Percentiles rank a stretch among this genome's conserved stretches.
These are phyloP conservation scores for Didymella exigua DNA, from an alignment of 2,329 filamentous ascomycete genomes.

Conservation along the genomic window DNA sequence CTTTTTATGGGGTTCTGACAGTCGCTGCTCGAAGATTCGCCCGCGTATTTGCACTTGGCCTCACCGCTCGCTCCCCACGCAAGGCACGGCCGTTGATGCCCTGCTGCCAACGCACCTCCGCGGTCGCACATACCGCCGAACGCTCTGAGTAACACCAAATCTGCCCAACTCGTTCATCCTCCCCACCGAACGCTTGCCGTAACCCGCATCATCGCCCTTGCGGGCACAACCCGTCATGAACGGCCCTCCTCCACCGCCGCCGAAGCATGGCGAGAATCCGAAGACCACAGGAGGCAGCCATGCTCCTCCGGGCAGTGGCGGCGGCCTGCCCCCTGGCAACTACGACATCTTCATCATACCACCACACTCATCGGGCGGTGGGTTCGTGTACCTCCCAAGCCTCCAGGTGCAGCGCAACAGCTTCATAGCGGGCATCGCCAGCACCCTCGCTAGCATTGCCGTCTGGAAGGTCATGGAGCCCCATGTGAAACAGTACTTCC, in stretches of 20 bases:
- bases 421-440: conserved; percentile 85
- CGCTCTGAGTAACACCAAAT: conserved; percentile 7
- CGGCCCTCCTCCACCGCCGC: conserved; percentile 73
- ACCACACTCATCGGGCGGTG: conserved; percentile 83
- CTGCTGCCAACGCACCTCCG: conserved; percentile 31
- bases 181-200: conserved; percentile 19
- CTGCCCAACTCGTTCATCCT: background rate
- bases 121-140: conserved; percentile 18
- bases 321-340: conserved; percentile 80
- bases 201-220: conserved; percentile 29
- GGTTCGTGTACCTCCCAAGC: conserved; percentile 94
- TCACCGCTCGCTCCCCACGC: conserved; percentile 20
- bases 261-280: conserved; percentile 81
- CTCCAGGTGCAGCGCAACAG: conserved; percentile 85
- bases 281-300: conserved; percentile 56
- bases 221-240: conserved; percentile 43
- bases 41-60: background rate
- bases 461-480: conserved; percentile 77
- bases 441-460: conserved; percentile 73
- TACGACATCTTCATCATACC: conserved; percentile 98
- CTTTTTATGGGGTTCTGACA: conserved; percentile 19
- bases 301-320: conserved; percentile 32
- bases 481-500: conserved; percentile 74
- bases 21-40: conserved; percentile 9
- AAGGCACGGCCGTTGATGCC: conserved; percentile 33